Percentiles rank a stretch among this genome's conserved stretches.
These are phyloP conservation scores for Tolypocladium capitatum DNA, from an alignment of 2,329 filamentous ascomycete species.

Conservation along the genomic window DNA sequence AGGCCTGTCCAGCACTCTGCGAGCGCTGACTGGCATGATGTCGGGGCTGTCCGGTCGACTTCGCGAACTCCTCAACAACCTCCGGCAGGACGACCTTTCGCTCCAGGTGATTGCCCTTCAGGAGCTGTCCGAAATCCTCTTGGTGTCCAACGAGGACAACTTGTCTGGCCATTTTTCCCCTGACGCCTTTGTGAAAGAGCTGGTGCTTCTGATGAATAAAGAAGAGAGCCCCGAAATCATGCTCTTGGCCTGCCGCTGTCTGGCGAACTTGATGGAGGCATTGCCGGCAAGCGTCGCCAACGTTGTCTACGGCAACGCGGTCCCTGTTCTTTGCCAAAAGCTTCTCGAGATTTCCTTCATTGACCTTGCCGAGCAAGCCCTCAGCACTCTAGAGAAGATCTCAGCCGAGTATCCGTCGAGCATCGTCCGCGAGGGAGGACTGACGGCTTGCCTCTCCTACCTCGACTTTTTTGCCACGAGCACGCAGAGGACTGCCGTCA, in stretches of 20 bases:
- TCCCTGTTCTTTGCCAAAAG: slow-evolving; percentile 89
- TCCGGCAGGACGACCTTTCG: slow-evolving; percentile 77
- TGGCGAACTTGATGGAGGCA: slow-evolving; percentile 97
- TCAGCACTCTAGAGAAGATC: slow-evolving; percentile 95
- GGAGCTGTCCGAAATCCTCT: slow-evolving; percentile 81
- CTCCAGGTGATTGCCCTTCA: slow-evolving; percentile 85
- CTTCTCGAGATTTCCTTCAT: slow-evolving; percentile 94
- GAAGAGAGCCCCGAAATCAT: slow-evolving; percentile 95
- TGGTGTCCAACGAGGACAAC: slow-evolving; percentile 95
- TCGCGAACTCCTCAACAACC: slow-evolving; percentile 59
- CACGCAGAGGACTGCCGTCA: slow-evolving; percentile 91
- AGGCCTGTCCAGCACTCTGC: slow-evolving; percentile 64
- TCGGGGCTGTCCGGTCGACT: slow-evolving; percentile 69
- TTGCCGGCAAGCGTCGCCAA: slow-evolving; percentile 85
- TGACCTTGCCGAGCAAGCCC: slow-evolving; percentile 88
- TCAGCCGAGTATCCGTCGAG: slow-evolving; percentile 89
- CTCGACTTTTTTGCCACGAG: slow-evolving; percentile 96
- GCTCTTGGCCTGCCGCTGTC: slow-evolving; percentile 86
- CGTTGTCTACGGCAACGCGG: slow-evolving; percentile 93
- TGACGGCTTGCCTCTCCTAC: slow-evolving; percentile 91
- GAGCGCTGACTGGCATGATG: slow-evolving; percentile 86
- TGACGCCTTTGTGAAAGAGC: slow-evolving; percentile 88
- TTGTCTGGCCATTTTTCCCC: slow-evolving; percentile 89
- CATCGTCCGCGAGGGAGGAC: slow-evolving; percentile 88
- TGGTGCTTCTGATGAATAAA: slow-evolving; percentile 84